phyloP scores from a whole-genome alignment of 2,329 filamentous ascomycete species.

The Akanthomyces lecanii region DNA sequence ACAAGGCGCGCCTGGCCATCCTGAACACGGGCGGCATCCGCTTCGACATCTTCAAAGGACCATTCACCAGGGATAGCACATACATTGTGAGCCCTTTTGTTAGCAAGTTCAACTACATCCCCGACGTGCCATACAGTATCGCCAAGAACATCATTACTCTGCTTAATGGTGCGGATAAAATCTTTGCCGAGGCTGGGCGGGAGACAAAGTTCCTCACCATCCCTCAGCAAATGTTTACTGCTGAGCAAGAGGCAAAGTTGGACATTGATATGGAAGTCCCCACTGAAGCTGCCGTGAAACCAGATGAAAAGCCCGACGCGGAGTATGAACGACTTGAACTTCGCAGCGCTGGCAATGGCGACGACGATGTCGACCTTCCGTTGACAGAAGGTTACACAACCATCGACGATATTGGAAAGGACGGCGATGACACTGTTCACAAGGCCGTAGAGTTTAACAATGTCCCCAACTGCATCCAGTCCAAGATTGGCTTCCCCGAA shows the following conservation, averaged over 20 bases:
- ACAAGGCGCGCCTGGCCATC: slow-evolving; percentile 66
- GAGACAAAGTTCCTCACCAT: slow-evolving; percentile 45
- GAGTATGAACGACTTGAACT: slow-evolving; percentile 28
- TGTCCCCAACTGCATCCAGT: slow-evolving; percentile 80
- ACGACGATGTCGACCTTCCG: slow-evolving; percentile 25
- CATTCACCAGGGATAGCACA: slow-evolving; percentile 82
- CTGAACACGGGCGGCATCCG: slow-evolving; percentile 88
- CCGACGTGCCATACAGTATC: slow-evolving; percentile 73
- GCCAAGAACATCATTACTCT: slow-evolving; percentile 65
- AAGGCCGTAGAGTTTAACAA: slow-evolving; percentile 66
- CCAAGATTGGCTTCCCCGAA: slow-evolving; percentile 58
- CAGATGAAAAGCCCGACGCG: slow-evolving; percentile 20
- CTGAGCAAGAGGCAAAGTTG: slow-evolving; percentile 1
- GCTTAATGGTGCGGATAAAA: slow-evolving; percentile 52
- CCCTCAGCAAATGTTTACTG: slow-evolving; percentile 41
- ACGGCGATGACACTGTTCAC: slow-evolving; percentile 90
- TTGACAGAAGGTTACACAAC: slow-evolving; percentile 78
- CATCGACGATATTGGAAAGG: slow-evolving; percentile 71
- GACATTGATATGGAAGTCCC: neutral
- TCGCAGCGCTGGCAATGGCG: slow-evolving; percentile 23
- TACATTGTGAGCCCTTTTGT: slow-evolving; percentile 86
- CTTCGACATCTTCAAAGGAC: slow-evolving; percentile 91
- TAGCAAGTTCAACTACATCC: slow-evolving; percentile 70
- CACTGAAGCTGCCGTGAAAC: slow-evolving; percentile 8
- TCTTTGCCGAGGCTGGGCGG: slow-evolving; percentile 36